These are phyloP conservation scores for Fonsecaea multimorphosa DNA, from an alignment of 2,329 filamentous ascomycete species.

Conservation along the genomic window DNA sequence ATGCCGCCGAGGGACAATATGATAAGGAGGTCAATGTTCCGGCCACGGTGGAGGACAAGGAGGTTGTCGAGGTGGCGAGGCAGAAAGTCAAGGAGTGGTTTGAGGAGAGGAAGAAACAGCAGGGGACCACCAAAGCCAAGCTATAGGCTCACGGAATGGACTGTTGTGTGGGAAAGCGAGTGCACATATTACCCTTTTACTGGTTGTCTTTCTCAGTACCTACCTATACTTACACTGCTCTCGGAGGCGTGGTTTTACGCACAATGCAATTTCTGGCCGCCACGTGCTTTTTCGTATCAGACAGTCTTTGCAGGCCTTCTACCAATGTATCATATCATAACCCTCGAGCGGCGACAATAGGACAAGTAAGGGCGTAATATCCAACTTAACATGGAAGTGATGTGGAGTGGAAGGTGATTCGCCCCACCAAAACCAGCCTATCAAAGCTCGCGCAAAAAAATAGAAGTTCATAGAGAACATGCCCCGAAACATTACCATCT, in stretches of 20 bases:
- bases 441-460: background rate
- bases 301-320: background rate
- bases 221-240: background rate
- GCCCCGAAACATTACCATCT: too few species aligned
- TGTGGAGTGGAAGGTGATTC: background rate
- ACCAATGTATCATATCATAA: background rate
- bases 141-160: slow-evolving; percentile 24
- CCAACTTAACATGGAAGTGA: background rate
- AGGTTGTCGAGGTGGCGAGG: slow-evolving; percentile 76
- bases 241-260: background rate
- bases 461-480: background rate
- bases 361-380: background rate
- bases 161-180: background rate
- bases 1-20: slow-evolving; percentile 75
- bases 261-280: background rate
- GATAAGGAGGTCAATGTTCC: slow-evolving; percentile 75
- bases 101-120: slow-evolving; percentile 47
- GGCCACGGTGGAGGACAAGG: slow-evolving; percentile 81
- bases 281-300: background rate
- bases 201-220: background rate
- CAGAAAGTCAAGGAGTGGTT: slow-evolving; percentile 79
- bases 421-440: background rate
- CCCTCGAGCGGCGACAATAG: background rate
- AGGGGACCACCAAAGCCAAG: slow-evolving; percentile 37
- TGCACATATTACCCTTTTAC: background rate